A percentile compares a stretch with the other conserved stretches of the same genome.
Evolutionary conservation across 139 green algal genomes (phyloP).

Genomic region (Chlamydomonas eustigma): DNA sequence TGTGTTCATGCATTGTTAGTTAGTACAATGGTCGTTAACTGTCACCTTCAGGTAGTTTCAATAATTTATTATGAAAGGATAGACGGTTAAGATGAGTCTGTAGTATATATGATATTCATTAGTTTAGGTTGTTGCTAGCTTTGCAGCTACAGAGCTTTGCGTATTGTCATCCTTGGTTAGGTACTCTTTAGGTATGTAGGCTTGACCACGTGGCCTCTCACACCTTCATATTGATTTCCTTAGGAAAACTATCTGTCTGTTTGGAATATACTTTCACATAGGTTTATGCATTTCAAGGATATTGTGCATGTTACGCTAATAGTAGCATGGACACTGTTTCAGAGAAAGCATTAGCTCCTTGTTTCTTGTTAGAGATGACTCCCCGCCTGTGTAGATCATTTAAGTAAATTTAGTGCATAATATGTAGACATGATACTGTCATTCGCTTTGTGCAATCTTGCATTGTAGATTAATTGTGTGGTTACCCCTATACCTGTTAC

Average conservation of each 20-base stretch:
- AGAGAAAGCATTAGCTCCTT: no score
- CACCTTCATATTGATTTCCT: not conserved
- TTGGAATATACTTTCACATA: not conserved
- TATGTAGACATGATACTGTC: no score
- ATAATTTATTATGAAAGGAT: not conserved
- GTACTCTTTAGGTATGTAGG: no score
- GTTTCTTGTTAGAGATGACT: no score
- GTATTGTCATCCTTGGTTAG: not conserved
- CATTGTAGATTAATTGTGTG: no score
- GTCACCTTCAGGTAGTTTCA: not conserved
- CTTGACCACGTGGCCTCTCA: not conserved
- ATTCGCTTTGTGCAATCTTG: no score
- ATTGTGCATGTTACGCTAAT: not conserved
- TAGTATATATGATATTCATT: no score
- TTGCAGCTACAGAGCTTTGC: not conserved
- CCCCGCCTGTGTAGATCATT: not conserved
- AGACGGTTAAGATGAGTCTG: not conserved
- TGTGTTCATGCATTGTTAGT: no score
- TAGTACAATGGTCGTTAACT: no score
- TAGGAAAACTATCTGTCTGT: not conserved
- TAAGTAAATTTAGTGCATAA: not conserved
- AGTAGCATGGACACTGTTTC: not conserved
- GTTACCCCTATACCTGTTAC: no score
- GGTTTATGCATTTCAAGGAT: not conserved
- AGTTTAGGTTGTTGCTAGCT: not conserved